Base-by-base conservation (phyloP, 371 early-diverging fungal species). In the Rhizomucor miehei region DNA sequence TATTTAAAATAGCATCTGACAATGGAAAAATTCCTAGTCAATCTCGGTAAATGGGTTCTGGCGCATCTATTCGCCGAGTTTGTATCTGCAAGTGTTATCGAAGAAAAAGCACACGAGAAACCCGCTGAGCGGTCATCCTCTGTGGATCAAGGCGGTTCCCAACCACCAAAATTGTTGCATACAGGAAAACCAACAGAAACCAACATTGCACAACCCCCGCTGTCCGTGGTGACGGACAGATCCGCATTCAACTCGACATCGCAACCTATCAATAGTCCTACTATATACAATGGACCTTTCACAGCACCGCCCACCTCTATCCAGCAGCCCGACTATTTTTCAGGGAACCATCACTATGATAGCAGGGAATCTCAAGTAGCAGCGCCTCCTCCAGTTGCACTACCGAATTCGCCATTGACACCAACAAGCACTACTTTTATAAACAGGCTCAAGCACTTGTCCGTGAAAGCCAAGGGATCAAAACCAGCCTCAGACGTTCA, bases 21-120 rank as follows among this genome's bases (percentile, higher is more conserved):
- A n/a, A n/a, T n/a, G n/a, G n/a, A n/a, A n/a, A n/a, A n/a, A n/a
- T n/a, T n/a, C n/a, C n/a, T n/a, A n/a, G 89, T 92, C 35, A 89
- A 88, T 66, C 62, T 94, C 13, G 93, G 89, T 35, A 88, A 86
- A 68, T 94, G 94, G 93, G 85, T 92, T 0, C 62, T 94, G 43
- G 81, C 85, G 11, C 75, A 86, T 50, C 66, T 94, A 6, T 88
- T 94, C 56, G 67, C 72, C 9, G 63, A 71, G 2, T 88, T 79
- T 57, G 63, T 82, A 9, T 71, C 71, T n/a, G 74, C 77, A 46
- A 48, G 73, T 34, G 59, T 67, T 2, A 65, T 60, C 0, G 66
- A 74, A 29, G 65, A 67, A 44, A 67, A 57, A 40, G 38, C 45
- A 37, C 52, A 57, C 50, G 47, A 52, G 21, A 20, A 6, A 35